Conservation (phyloP, 345 rosid species). For the Streptanthus diversifolius region DNA sequence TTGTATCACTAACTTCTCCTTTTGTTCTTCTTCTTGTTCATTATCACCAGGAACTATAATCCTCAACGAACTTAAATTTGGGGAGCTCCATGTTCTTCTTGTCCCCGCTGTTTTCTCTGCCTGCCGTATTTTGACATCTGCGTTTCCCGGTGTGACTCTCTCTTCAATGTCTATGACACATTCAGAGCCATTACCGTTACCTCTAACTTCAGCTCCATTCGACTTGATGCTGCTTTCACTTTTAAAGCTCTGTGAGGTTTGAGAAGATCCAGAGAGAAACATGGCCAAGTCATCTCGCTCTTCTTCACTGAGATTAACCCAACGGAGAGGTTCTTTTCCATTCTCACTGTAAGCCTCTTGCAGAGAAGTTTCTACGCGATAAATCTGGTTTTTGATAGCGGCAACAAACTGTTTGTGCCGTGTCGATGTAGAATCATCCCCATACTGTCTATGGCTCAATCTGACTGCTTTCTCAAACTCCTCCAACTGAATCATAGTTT, state of each 20-base stretch:
- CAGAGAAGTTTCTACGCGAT: conserved; percentile 53
- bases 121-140: conserved; percentile 35
- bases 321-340: conserved; percentile 62
- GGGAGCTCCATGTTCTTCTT: conserved; percentile 64
- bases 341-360: conserved; percentile 50
- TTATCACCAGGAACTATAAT: conserved; percentile 47
- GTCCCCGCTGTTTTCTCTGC: conserved; percentile 41
- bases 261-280: conserved; percentile 66
- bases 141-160: conserved; percentile 35
- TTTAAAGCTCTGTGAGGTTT: conserved; percentile 5
- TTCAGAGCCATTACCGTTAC: conserved; percentile 23
- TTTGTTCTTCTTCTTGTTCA: conserved; percentile 36
- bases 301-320: conserved; percentile 73
- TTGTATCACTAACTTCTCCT: conserved; percentile 29
- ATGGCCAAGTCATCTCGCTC: conserved; percentile 75
- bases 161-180: conserved; percentile 38
- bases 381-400: conserved; percentile 64
- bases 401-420: conserved; percentile 68
- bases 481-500: conserved; percentile 50
- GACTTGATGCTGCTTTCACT: conserved; percentile 29
- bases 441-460: conserved; percentile 49
- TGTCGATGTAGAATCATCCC: conserved; percentile 42
- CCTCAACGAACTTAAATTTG: conserved; percentile 53
- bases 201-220: conserved; percentile 33
- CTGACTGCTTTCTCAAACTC: conserved; percentile 75